Evolutionary conservation across 768 basidiomycete genomes (phyloP), one percentile per base, ranked within the genome.

Genomic region (Lactarius deliciosus): DNA sequence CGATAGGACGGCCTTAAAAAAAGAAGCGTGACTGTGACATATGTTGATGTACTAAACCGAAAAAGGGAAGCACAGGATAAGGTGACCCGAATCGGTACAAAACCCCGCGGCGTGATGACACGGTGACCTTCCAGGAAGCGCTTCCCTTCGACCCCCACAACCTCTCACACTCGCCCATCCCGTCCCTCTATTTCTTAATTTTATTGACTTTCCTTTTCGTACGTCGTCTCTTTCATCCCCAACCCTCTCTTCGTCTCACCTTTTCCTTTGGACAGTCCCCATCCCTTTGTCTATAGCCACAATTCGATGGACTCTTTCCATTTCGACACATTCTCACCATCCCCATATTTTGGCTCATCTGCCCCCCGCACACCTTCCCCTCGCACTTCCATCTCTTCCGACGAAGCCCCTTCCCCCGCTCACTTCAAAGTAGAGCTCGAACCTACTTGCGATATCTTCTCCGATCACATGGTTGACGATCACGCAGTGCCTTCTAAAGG

Each of bases 351-450:
- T 64, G 86, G 88, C 79, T 82, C 86, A 68, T 88, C 88, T 54
- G 80, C 83, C 1, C 90, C 90, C 2, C 84, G 89, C 63, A 91
- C 90, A 0, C 90, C 90, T 0, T 91, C 90, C 1, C 90, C 90
- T 25, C 80, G 77, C 55, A 74, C 73, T 56, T 76, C 74, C 63
- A 61, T 76, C 67, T 74, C 70, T 68, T 73, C 77, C 18, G 63
- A 64, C 57, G 66, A 56, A 11, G 57, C 69, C 76, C 70, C 76
- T 50, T 73, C 71, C 13, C 74, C 76, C 32, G 61, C 75, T 71
- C 71, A 77, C 74, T 74, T 77, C 77, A 83, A 83, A 74, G 71
- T 81, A 72, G 79, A 79, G 76, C 67, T 78, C 64, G 74, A 84
- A 75, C 80, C 83, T 69, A 74, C 78, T 73, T 80, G 80, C 73